These are phyloP conservation scores for Neurospora cerealis DNA, from an alignment of 495 filamentous ascomycete genomes.

Conservation along the genomic window DNA sequence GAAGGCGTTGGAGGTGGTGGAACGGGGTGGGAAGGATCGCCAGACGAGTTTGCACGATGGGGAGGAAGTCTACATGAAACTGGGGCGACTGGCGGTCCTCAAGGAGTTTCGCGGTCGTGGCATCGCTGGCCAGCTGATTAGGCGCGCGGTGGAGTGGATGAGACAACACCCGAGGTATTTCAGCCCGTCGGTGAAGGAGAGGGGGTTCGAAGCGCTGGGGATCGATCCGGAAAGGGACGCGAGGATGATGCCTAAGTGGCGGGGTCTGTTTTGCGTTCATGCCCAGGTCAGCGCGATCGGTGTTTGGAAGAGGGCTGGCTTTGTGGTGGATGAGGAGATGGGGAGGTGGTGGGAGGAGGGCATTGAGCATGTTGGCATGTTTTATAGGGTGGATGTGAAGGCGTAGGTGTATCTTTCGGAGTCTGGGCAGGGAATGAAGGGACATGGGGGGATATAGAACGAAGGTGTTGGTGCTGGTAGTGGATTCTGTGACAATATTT, in stretches of 20 bases:
- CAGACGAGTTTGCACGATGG: constrained; percentile 41
- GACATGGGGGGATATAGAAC: not conserved
- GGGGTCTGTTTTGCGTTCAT: constrained; percentile 63
- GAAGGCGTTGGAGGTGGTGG: not conserved
- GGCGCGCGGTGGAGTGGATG: constrained; percentile 54
- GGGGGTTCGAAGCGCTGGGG: constrained; percentile 31
- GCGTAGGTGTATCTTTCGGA: not conserved
- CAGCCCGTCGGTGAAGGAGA: constrained; percentile 34
- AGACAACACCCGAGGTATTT: constrained; percentile 40
- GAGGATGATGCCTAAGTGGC: constrained; percentile 43
- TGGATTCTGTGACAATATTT: not conserved
- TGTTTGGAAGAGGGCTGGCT: constrained; percentile 58
- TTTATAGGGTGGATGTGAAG: constrained; percentile 24
- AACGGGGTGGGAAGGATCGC: constrained; percentile 16
- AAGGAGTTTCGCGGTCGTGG: constrained; percentile 51
- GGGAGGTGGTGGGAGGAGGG: constrained; percentile 77
- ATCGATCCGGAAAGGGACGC: constrained; percentile 8
- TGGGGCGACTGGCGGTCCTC: constrained; percentile 65
- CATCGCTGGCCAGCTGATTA: constrained; percentile 52
- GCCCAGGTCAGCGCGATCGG: constrained; percentile 53
- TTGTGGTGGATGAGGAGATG: constrained; percentile 57
- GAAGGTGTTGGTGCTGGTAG: not conserved
- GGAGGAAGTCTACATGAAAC: constrained; percentile 63
- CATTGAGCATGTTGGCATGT: constrained; percentile 81
- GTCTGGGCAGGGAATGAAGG: not conserved